phyloP scores from a whole-genome alignment of 176 grass and related monocot species.

The Juncus effusus region DNA sequence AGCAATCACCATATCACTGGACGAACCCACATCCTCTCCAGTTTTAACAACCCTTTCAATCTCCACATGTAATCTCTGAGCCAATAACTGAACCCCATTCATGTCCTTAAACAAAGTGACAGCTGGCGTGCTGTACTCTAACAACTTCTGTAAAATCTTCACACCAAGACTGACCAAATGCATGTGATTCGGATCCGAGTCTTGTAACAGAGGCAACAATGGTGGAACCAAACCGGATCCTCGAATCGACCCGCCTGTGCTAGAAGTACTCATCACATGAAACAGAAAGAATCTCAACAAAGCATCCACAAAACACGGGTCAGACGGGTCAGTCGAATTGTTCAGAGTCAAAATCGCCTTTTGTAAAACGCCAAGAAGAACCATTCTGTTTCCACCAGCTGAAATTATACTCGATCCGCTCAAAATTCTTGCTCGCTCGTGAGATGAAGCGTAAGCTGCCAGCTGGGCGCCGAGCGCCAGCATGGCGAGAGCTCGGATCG shows the following conservation, averaged over 20 bases:
- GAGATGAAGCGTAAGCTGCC: conserved; percentile 94
- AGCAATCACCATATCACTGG: conserved; percentile 39
- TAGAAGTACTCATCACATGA: conserved; percentile 92
- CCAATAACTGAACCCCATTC: conserved; percentile 78
- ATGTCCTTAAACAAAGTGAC: conserved; percentile 96
- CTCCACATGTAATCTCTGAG: conserved; percentile 78
- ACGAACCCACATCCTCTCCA: conserved; percentile 39
- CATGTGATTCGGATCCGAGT: conserved; percentile 72
- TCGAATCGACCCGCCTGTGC: conserved; percentile 82
- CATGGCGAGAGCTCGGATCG: conserved; percentile 82
- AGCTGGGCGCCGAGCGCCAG: conserved; percentile 89
- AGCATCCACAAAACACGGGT: conserved; percentile 88
- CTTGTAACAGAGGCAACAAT: conserved; percentile 80
- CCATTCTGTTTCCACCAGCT: conserved; percentile 86
- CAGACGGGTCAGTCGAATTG: conserved; percentile 75
- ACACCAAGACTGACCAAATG: conserved; percentile 88
- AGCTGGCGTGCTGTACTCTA: conserved; percentile 92
- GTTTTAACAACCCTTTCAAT: conserved; percentile 73
- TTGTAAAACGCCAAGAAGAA: conserved; percentile 82
- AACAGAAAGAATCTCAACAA: conserved; percentile 99
- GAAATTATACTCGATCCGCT: conserved; percentile 88
- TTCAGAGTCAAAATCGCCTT: conserved; percentile 85
- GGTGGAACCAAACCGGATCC: conserved; percentile 87
- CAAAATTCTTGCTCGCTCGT: conserved; percentile 88
- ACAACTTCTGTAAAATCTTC: conserved; percentile 91